A percentile compares a stretch with the other conserved stretches of the same genome.
Conservation (phyloP, 768 basidiomycete species). For the Serendipita sp. region DNA sequence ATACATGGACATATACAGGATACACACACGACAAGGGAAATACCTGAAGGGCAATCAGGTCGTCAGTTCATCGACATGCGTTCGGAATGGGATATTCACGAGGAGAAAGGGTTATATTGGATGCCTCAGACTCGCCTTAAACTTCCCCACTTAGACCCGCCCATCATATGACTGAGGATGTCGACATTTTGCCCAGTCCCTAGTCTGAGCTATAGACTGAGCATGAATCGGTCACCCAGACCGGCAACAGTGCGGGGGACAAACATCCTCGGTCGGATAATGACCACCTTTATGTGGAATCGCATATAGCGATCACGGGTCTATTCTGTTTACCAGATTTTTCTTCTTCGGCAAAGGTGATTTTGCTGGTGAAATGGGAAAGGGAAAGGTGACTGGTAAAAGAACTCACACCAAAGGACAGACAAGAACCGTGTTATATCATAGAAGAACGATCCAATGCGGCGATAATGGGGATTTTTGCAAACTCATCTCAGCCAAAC, state of each 20-base stretch:
- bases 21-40: too few species aligned
- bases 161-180: constrained; percentile 20
- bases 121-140: constrained; percentile 80
- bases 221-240: background rate
- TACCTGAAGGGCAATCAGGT: too few species aligned
- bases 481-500: too few species aligned
- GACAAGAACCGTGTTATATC: too few species aligned
- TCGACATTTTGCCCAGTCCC: too few species aligned
- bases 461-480: too few species aligned
- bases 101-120: background rate
- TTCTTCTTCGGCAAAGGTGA: constrained; percentile 42
- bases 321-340: constrained; percentile 77
- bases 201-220: background rate
- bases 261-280: background rate
- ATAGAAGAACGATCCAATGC: too few species aligned
- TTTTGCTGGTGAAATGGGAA: constrained; percentile 10
- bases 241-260: background rate
- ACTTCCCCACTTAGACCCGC: constrained; percentile 55
- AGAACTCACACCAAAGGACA: too few species aligned
- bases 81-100: background rate
- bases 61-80: too few species aligned
- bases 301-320: constrained; percentile 31
- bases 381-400: too few species aligned
- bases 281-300: background rate
- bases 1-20: too few species aligned